Conservation (phyloP, 23 red algal species). For the Pyropia haitanensis region DNA sequence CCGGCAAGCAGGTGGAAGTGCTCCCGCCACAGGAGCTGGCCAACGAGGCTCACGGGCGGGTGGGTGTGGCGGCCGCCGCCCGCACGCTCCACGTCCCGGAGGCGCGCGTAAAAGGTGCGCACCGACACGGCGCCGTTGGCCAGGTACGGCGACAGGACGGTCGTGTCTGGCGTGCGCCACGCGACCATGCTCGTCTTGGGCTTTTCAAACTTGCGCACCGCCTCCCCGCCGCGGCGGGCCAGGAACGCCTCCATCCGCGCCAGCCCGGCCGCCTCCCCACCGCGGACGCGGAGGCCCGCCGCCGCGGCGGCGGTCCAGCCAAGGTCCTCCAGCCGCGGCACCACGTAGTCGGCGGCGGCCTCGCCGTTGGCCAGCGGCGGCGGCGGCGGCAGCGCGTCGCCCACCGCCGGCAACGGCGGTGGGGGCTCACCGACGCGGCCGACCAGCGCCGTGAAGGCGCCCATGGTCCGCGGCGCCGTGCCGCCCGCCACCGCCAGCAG, state of each 20-base stretch:
- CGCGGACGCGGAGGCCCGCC: conserved; percentile 11
- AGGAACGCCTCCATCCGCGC: conserved; percentile 34
- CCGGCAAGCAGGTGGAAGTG: conserved; percentile 65
- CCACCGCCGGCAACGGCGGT: neutral
- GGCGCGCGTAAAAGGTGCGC: conserved; percentile 27
- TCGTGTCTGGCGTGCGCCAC: conserved; percentile 48
- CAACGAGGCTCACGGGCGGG: conserved; percentile 65
- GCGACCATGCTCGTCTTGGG: conserved; percentile 64
- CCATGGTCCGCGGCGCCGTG: conserved; percentile 37
- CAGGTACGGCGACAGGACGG: conserved; percentile 74
- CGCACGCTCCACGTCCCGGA: conserved; percentile 33
- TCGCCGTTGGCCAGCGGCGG: neutral
- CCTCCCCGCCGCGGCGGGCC: conserved; percentile 18
- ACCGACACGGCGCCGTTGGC: conserved; percentile 63
- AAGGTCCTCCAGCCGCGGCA: conserved; percentile 25
- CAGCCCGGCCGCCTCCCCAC: conserved; percentile 74
- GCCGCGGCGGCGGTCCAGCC: conserved; percentile 7
- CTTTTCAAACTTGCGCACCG: conserved; percentile 55
- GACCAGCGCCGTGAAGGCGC: conserved; percentile 32
- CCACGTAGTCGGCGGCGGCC: neutral
- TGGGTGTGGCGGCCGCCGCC: neutral
- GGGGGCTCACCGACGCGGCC: conserved; percentile 49
- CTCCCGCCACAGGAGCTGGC: conserved; percentile 89
- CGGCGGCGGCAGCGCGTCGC: neutral
- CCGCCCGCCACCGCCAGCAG: conserved; percentile 32